These are phyloP conservation scores for Cutaneotrichosporon dermatis DNA, from an alignment of 1,284 basidiomycete species.

Conservation along the genomic window DNA sequence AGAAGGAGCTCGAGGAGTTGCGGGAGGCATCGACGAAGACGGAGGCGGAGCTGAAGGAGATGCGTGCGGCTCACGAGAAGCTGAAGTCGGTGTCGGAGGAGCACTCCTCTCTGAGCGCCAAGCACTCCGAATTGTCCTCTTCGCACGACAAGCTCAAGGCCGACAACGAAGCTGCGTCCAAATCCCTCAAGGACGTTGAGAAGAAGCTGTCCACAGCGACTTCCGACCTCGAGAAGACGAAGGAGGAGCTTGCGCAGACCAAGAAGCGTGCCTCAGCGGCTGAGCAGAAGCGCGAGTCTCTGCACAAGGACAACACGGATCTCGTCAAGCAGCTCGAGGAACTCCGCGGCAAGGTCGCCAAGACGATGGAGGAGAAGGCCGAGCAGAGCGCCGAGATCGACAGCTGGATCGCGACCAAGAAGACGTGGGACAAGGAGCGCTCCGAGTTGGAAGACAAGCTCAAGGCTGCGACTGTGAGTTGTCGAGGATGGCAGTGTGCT, in stretches of 20 bases:
- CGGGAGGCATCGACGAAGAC: conserved; percentile 2
- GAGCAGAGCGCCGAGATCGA: conserved; percentile 33
- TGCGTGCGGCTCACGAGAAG: conserved; percentile 16
- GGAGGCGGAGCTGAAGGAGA: conserved; percentile 12
- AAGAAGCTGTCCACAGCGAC: too few relatives aligned
- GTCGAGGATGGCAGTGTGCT: neutral
- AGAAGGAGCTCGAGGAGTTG: conserved; percentile 12
- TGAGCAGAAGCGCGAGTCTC: conserved; percentile 12
- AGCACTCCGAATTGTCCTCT: neutral
- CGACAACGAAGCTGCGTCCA: neutral
- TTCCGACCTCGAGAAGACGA: conserved; percentile 5
- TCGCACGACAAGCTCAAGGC: conserved; percentile 13
- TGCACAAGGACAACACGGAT: conserved; percentile 46
- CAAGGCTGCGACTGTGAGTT: conserved; percentile 25
- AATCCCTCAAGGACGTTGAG: too few relatives aligned
- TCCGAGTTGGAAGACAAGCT: conserved; percentile 28
- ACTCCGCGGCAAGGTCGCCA: conserved; percentile 41
- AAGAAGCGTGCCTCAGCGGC: neutral
- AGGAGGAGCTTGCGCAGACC: conserved; percentile 6
- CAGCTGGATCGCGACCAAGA: conserved; percentile 29
- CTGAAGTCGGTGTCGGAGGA: conserved; percentile 13
- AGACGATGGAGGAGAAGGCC: conserved; percentile 46
- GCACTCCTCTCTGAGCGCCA: conserved; percentile 19
- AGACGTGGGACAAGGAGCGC: conserved; percentile 28
- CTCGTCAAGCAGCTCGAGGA: conserved; percentile 48